These are phyloP conservation scores for Baorangia bicolor DNA, from an alignment of 768 basidiomycete genomes.

Conservation along the genomic window DNA sequence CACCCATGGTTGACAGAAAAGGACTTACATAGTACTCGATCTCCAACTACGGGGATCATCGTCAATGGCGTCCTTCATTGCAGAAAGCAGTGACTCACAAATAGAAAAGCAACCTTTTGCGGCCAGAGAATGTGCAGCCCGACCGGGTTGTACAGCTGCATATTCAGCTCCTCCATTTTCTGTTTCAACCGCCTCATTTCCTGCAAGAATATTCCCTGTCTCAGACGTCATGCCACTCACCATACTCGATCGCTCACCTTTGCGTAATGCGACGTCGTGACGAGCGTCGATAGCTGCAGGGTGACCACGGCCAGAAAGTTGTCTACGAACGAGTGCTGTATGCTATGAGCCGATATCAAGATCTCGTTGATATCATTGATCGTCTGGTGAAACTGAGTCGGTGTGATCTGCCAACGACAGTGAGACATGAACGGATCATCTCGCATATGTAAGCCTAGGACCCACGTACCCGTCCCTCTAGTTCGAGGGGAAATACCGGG, in stretches of 20 bases:
- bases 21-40: conserved; percentile 88
- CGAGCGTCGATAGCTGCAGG: conserved; percentile 73
- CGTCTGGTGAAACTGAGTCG: conserved; percentile 85
- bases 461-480: conserved; percentile 82
- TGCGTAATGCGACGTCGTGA: conserved; percentile 75
- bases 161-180: conserved; percentile 68
- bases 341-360: conserved; percentile 83
- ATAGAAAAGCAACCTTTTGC: conserved; percentile 80
- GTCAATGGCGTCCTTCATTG: background rate
- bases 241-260: conserved; percentile 47
- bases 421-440: background rate
- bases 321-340: conserved; percentile 69
- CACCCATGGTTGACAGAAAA: background rate
- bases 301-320: conserved; percentile 78
- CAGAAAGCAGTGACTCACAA: conserved; percentile 57
- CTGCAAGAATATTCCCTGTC: conserved; percentile 38
- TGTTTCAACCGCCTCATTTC: conserved; percentile 70
- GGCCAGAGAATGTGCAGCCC: conserved; percentile 91
- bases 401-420: conserved; percentile 63
- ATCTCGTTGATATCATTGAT: conserved; percentile 89
- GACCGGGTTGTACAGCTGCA: conserved; percentile 73
- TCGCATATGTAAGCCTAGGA: background rate
- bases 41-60: conserved; percentile 64
- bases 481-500: conserved; percentile 84
- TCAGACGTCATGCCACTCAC: conserved; percentile 7